Evolutionary conservation across 139 green algal genomes (phyloP), one percentile per base, ranked within the genome.

Genomic region (Diplosphaera chodatii): DNA sequence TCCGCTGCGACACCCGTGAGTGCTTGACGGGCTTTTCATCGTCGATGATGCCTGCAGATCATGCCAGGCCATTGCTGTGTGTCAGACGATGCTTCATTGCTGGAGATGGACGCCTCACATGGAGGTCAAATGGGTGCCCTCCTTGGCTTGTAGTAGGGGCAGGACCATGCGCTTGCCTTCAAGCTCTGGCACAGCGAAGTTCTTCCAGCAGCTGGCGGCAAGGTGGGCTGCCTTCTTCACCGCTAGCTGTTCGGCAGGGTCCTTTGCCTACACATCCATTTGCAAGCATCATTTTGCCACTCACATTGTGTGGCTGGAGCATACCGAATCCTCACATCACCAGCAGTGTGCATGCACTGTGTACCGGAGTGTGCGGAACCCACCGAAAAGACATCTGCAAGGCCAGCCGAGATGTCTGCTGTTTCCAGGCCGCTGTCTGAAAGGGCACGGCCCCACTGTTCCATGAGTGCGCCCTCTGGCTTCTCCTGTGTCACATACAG

Each of bases 21-120:
- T 99, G 95, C 77, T 91, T 95, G 37, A 97, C 84, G 62, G 87
- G 87, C 82, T 94, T 92, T 73, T 94, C 91, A 66, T 95, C 80
- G 67, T 98, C 89, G 13, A 98, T 91, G 40, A 91, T 85, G 48
- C 68, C 79, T 88, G 65, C 66, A 32, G 27, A 3, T 28, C 22
- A 28, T 63, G 55, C 21, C 16, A 28, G n/a, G n/a, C n/a, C n/a
- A n/a, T n/a, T n/a, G n/a, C n/a, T n/a, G n/a, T n/a, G n/a, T n/a
- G n/a, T n/a, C n/a, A n/a, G n/a, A n/a, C n/a, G n/a, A n/a, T n/a
- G n/a, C n/a, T n/a, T n/a, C n/a, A n/a, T n/a, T n/a, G n/a, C n/a
- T n/a, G n/a, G n/a, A n/a, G n/a, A n/a, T n/a, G n/a, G n/a, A n/a
- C n/a, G n/a, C n/a, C n/a, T n/a, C n/a, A n/a, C n/a, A n/a, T n/a